These are phyloP conservation scores for Pogostemon cablin DNA, from an alignment of 257 asterid species.

Conservation along the genomic window DNA sequence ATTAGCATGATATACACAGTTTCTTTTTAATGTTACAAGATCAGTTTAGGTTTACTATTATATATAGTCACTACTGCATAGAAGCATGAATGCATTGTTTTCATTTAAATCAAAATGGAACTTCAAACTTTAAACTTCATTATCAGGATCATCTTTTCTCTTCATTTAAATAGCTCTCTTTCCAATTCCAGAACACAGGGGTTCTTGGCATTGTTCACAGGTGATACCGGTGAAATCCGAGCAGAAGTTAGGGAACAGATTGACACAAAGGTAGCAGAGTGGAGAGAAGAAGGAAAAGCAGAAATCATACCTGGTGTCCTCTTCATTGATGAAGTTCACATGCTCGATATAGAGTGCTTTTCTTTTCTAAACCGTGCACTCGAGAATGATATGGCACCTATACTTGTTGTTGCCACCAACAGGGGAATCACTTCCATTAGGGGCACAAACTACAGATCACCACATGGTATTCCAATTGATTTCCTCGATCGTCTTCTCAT, in stretches of 20 bases:
- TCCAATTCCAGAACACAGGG: constrained; percentile 78
- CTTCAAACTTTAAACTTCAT: no score
- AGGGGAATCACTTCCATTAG: constrained; percentile 90
- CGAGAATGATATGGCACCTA: constrained; percentile 97
- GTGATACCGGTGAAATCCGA: constrained; percentile 93
- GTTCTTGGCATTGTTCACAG: constrained; percentile 85
- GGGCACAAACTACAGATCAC: constrained; percentile 87
- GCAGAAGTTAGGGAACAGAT: constrained; percentile 96
- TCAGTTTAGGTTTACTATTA: no score
- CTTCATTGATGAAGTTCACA: constrained; percentile 98
- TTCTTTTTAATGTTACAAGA: no score
- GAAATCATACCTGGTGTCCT: constrained; percentile 95
- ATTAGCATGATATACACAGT: no score
- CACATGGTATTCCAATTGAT: constrained; percentile 88
- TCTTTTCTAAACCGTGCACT: constrained; percentile 93
- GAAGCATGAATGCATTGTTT: background rate
- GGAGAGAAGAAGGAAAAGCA: constrained; percentile 99
- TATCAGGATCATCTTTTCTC: constrained; percentile 10
- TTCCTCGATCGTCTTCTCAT: constrained; percentile 95
- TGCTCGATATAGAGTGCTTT: constrained; percentile 97
- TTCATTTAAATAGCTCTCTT: background rate
- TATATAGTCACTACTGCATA: no score
- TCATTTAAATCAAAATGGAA: background rate
- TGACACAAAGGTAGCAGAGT: constrained; percentile 96
- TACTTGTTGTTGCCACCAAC: constrained; percentile 91